Evolutionary conservation across 2,329 filamentous ascomycete genomes (phyloP), one percentile per base, ranked within the genome.

Genomic region (Sarocladium strictum): DNA sequence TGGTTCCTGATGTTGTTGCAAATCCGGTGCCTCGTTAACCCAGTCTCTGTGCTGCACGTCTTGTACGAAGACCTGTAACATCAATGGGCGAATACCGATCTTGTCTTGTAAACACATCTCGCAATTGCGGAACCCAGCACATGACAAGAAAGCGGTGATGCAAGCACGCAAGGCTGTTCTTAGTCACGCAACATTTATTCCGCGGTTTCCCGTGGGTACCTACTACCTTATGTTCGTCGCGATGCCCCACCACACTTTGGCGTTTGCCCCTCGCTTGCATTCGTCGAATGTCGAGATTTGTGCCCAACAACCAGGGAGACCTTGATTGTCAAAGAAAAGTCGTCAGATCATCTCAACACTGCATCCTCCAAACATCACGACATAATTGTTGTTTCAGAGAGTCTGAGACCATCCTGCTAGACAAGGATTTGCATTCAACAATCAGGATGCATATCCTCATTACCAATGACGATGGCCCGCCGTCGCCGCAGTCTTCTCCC

Each of bases 391-490:
- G 6, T 15, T 38, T 19, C 35, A 10, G 7, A 19, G 5, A 5
- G 17, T 38, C n/a, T 38, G 35, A 12, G 12, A 12, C 29, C 12
- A 12, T 23, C 19, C 10, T 7, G 6, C 14, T 14, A 23, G 23
- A 24, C 43, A 47, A 24, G n/a, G 23, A 47, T 11, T 15, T n/a
- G 21, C 23, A 15, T n/a, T 43, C 24, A 27, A 4, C 17, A 12
- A 23, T 10, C n/a, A 15, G 11, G 15, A 84, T 84, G 81, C 81
- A 84, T 63, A 84, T 84, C 62, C 78, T 84, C 62, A 74, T 88
- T 54, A 83, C 84, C 61, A 93, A 93, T 74, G 89, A 93, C 66
- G 89, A 93, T 72, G 89, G 89, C 15, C 89, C 89, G 53, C 89
- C 89, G 59, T 90, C 86, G 29, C 80, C 85, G 57, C 81, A 87